Base-by-base conservation (phyloP, 2,329 filamentous ascomycete species). In the Knufia fluminis region DNA sequence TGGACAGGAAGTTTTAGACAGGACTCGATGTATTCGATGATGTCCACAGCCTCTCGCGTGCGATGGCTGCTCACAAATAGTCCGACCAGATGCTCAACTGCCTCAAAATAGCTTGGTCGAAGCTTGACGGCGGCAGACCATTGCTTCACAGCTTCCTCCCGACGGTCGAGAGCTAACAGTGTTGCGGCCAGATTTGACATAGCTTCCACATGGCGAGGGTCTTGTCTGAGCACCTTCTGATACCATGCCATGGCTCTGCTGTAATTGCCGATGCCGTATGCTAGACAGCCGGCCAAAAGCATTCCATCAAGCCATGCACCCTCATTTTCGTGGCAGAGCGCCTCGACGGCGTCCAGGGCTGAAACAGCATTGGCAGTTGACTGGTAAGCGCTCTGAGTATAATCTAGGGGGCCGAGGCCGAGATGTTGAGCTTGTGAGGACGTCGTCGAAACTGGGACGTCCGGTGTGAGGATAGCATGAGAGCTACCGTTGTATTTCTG, bases 251-350 rank as follows among this genome's bases (percentile, higher is more conserved):
- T 65, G 23, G 73, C 72, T 60, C 87, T 83, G 54, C 85, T 78
- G 62, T 92, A 94, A 61, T 87, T 82, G 54, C 88, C 87, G 12
- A 97, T 70, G 6, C 86, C 90, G 68, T 97, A 97, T 44, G 91
- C 84, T 51, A 98, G 73, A 68, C 92, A 97, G 1, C 92, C 92
- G 33, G 86, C 88, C 4, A 97, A 73, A 33, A 97, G 73, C 72
- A 97, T 90, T 1, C 92, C 92, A 62, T 97, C 91, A 47, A 89
- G 78, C 92, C 92, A 98, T 59, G 81, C 78, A 86, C 87, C 92
- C 8, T 76, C 77, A 60, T 83, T 87, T 63, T 91, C 83, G 59
- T 85, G 80, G 62, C 88, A 94, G 4, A 94, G 69, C 55, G 74
- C 79, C 14, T 79, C 81, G 17, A 95, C 72, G 60, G 88, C 79